Conservation (phyloP, 192 early-diverging fungal genomes). For the Cladochytrium replicatum region DNA sequence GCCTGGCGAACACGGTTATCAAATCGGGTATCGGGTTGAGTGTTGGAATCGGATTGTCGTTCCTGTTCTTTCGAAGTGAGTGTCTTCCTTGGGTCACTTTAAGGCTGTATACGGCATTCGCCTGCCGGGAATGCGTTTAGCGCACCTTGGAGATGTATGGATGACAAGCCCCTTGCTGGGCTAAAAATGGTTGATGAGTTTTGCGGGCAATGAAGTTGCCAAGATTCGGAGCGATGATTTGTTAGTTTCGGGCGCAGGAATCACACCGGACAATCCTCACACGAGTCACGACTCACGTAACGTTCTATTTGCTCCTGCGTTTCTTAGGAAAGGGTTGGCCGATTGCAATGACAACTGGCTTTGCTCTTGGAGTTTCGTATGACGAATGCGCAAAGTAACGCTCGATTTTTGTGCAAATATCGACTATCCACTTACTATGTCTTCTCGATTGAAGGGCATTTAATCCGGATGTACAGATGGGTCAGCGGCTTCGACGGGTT, state of each 20-base stretch:
- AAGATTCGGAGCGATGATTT: too few species aligned
- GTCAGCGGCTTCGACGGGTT: too few species aligned
- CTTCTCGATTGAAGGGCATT: not conserved
- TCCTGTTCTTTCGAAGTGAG: slow-evolving; percentile 76
- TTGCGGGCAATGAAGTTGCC: too few species aligned
- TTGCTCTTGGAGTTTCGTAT: slow-evolving; percentile 72
- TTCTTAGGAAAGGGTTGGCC: slow-evolving; percentile 74
- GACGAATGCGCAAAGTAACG: slow-evolving; percentile 48
- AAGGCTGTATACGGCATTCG: too few species aligned
- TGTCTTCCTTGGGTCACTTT: slow-evolving; percentile 1
- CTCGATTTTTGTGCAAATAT: too few species aligned
- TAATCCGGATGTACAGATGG: slow-evolving; percentile 2
- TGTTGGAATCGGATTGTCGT: slow-evolving; percentile 76
- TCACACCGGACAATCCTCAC: not conserved
- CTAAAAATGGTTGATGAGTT: not conserved
- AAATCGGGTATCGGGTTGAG: slow-evolving; percentile 73
- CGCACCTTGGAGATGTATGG: not conserved
- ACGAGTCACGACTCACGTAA: too few species aligned
- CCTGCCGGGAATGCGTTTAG: not conserved
- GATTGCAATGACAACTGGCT: slow-evolving; percentile 70
- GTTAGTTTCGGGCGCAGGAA: not conserved
- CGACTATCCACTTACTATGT: too few species aligned
- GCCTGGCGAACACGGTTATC: slow-evolving; percentile 69
- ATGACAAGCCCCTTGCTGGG: not conserved
- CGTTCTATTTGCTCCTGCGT: too few species aligned